Conservation (phyloP, 1,284 basidiomycete genomes). For the Cystobasidium slooffiae region DNA sequence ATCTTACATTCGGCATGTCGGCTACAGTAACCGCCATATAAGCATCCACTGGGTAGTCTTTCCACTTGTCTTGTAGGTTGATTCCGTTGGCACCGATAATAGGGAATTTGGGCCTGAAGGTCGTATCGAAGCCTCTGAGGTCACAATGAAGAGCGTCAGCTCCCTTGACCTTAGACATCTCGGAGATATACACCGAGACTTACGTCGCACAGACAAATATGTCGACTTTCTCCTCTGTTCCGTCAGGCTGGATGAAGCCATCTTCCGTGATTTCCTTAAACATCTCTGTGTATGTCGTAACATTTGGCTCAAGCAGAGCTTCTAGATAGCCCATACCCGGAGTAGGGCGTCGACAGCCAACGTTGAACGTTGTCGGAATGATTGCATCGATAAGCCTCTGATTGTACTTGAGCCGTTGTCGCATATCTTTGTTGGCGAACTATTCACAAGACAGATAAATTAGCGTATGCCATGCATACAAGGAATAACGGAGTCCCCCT, state of each 20-base stretch:
- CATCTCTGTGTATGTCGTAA: constrained; percentile 41
- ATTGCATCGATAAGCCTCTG: constrained; percentile 49
- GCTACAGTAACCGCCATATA: constrained; percentile 25
- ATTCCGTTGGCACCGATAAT: constrained; percentile 31
- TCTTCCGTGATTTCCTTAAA: constrained; percentile 48
- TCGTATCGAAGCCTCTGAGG: constrained; percentile 26
- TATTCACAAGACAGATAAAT: constrained; percentile 24
- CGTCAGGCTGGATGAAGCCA: constrained; percentile 51
- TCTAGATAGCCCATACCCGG: constrained; percentile 39
- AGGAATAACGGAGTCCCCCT: not conserved
- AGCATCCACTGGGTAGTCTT: constrained; percentile 36
- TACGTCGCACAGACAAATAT: constrained; percentile 53
- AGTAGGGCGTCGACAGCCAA: constrained; percentile 31
- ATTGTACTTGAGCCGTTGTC: constrained; percentile 46
- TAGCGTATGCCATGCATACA: not conserved
- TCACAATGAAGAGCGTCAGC: not conserved
- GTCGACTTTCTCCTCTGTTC: constrained; percentile 50
- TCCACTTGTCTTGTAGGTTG: constrained; percentile 38
- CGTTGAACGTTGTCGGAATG: constrained; percentile 46
- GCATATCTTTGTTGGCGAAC: constrained; percentile 46
- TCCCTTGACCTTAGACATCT: not conserved
- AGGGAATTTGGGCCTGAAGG: constrained; percentile 27
- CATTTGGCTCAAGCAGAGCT: constrained; percentile 29
- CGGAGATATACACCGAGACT: constrained; percentile 15
- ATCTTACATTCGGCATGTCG: constrained; percentile 29